Evolutionary conservation across 176 grass and related monocot genomes (phyloP), one percentile per base, ranked within the genome.

Genomic region (Juncus effusus): DNA sequence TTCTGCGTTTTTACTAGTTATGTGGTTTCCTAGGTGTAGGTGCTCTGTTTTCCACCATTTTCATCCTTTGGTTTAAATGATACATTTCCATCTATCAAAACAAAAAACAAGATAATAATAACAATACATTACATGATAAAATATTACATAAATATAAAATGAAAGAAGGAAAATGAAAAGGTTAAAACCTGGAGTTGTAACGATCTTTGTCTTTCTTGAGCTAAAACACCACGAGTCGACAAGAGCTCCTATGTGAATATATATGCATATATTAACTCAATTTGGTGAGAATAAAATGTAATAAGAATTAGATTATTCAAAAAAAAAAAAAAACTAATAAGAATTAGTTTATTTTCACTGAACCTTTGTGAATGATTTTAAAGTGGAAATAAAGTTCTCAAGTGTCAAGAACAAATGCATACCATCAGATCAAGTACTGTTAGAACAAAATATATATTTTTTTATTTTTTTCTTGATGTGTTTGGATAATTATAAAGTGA

Each of bases 1-100:
- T 47, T 47, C 6, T 47, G 9, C 44, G 9, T 47, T 12, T 62
- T 69, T 78, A 83, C 63, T 72, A 4, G 40, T 88, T 79, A 56
- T 80, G n/a, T 16, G 82, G 83, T 73, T 99, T 93, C 52, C 85
- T 84, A 58, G 80, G 85, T 58, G 94, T 82, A 5, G 85, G 85
- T 28, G 94, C 82, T 73, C 83, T 80, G 51, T 81, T 80, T 10
- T 99, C 94, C 80, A 86, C 73, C 40, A 82, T 76, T 36, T 97
- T 87, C 39, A 88, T 51, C 72, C 83, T 85, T 70, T 93, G 85
- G 75, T 99, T 99, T 70, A 93, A 76, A 74, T 90, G 85, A 74
- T 86, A 93, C 13, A 86, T 73, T 79, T 99, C 94, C 54, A 89
- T 81, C 94, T 99, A 77, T 11, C 11, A 82, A 75, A 74, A 59